Evolutionary conservation across 345 rosid genomes (phyloP), one percentile per base, ranked within the genome.

Genomic region (Gossypium herbaceum): DNA sequence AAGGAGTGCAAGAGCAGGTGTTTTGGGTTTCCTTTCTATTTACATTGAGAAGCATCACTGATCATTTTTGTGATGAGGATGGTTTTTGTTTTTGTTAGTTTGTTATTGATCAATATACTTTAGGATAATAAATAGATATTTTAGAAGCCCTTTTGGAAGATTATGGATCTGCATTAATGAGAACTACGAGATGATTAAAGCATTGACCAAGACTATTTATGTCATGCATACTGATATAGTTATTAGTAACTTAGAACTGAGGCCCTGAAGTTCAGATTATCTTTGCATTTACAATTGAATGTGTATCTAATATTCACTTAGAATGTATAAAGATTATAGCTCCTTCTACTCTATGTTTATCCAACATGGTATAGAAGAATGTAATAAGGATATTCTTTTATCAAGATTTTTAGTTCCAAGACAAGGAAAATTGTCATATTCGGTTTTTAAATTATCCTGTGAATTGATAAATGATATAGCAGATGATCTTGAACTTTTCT

Each of bases 1-100:
- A 91, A 64, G 94, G 97, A 76, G 94, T 91, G 79, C 97, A 91
- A 77, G 97, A 91, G 79, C 97, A 91, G 94, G 97, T 69, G 9
- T 34, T 64, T 19, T 59, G 19, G 58, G n/a, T 54, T 52, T 54
- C n/a, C 58, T 17, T 54, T n/a, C 22, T 54, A 17, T 54, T 54
- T 54, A 54, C 58, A 54, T 54, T 54, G 58, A 54, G 58, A 54
- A 54, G 2, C 20, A 17, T 17, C 7, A 52, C 17, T 6, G 2
- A 17, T 16, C 3, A 54, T 7, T 20, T 54, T 54, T 54, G 7
- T 9, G 58, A 1, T 54, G 58, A 20, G 22, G 10, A 54, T 54
- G 58, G 58, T 17, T 54, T 54, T 50, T 54, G 7, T 34, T 54
- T 54, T 16, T 8, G 20, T 54, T 16, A 54, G 9, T 0, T 54